Evolutionary conservation across 192 early-diverging fungal species (phyloP).

Genomic region (Coemansia sp.): DNA sequence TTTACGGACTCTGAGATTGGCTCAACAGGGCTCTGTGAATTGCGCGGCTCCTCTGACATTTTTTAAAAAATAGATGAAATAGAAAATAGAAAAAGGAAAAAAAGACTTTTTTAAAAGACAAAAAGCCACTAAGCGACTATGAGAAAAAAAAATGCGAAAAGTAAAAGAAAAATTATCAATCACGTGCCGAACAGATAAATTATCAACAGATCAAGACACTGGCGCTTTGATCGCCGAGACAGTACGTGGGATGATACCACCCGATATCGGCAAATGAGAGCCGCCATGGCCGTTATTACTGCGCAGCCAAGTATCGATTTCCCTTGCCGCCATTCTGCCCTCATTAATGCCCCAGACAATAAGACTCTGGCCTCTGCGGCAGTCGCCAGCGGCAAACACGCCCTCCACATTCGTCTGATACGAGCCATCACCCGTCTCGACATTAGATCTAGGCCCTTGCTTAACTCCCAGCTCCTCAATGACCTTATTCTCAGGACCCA

Average conservation of each 20-base stretch:
- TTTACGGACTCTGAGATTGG: neutral
- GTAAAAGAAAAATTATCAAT: neutral
- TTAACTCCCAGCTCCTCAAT: slow-evolving; percentile 79
- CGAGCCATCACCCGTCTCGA: slow-evolving; percentile 74
- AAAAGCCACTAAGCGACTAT: neutral
- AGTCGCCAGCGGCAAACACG: slow-evolving; percentile 98
- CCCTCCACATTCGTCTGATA: slow-evolving; percentile 79
- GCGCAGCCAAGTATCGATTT: slow-evolving; percentile 84
- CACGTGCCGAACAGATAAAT: neutral
- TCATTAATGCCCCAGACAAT: slow-evolving; percentile 99
- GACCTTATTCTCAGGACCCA: slow-evolving; percentile 88
- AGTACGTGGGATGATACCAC: slow-evolving; percentile 78
- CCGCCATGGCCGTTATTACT: slow-evolving; percentile 40
- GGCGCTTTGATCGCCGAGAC: slow-evolving; percentile 12
- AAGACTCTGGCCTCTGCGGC: slow-evolving; percentile 91
- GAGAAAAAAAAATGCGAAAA: too few relatives aligned
- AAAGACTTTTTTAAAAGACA: neutral
- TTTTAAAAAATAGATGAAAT: slow-evolving; percentile 3
- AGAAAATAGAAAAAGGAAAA: slow-evolving; percentile 13
- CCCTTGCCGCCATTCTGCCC: slow-evolving; percentile 91
- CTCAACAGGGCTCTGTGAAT: neutral
- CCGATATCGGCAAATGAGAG: slow-evolving; percentile 84
- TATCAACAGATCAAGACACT: neutral
- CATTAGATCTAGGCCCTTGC: slow-evolving; percentile 77
- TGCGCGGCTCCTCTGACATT: slow-evolving; percentile 19